Base-by-base conservation (phyloP, 2,329 filamentous ascomycete species). In the Moelleriella libera region DNA sequence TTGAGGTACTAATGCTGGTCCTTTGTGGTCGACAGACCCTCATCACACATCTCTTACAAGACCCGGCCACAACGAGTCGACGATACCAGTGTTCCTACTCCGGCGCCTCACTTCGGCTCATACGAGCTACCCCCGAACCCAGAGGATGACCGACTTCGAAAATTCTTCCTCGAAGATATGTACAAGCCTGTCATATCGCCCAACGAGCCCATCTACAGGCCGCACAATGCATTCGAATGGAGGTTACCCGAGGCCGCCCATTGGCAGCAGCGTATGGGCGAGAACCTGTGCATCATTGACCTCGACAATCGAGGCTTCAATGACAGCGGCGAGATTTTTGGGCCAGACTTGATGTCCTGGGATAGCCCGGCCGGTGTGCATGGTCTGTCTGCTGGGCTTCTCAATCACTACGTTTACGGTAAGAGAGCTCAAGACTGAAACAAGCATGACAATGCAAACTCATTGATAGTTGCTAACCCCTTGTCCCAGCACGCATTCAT, bases 341-440 rank as follows among this genome's bases (percentile, higher is more conserved):
- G 59, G 5, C 52, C 58, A 1, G 44, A 54, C 0, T 44, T 55
- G 43, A 67, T 69, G 58, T 58, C 53, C 48, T 69, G 66, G 65
- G 56, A 63, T 30, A 52, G 62, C 14, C 49, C 58, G 10, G 44
- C 52, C 1, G 52, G 57, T 42, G 52, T 69, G 11, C 61, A 64
- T 45, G 62, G 63, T 32, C 54, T 67, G 8, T 68, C 68, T 30
- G 54, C 63, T 5, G 68, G 68, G 45, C 57, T 70, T 30, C 54
- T 70, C 21, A 68, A 68, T 53, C 68, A 70, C 57, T 70, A 66
- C 59, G 56, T 70, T 5, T 71, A 69, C 51, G 59, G 65, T 68
- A 53, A 41, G 59, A 41, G 14, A 41, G 14, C 50, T 8, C 21
- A 21, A 21, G 21, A 21, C 21, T 21, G 21, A 21, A 21, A 21